A percentile compares a stretch with the other conserved stretches of the same genome.
phyloP scores from a whole-genome alignment of 169 alveolate genomes.

The Cryptosporidium felis region DNA sequence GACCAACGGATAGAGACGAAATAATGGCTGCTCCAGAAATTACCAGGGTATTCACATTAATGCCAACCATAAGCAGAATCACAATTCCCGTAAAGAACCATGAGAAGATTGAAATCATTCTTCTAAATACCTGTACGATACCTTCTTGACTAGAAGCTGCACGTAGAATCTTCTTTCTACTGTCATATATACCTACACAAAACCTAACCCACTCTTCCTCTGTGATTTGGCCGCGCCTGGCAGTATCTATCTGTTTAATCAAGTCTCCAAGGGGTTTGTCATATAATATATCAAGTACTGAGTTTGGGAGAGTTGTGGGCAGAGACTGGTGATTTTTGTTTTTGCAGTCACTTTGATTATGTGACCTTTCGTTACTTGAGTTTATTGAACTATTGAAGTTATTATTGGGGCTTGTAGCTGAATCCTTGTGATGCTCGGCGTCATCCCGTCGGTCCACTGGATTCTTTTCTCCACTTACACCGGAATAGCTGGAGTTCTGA shows the following conservation, averaged over 20 bases:
- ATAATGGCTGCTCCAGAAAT: constrained; percentile 88
- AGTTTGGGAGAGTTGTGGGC: constrained; percentile 68
- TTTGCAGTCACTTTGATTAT: not conserved
- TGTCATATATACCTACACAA: constrained; percentile 65
- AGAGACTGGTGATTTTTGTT: constrained; percentile 1
- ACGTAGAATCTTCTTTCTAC: constrained; percentile 54
- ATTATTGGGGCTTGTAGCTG: too few relatives aligned
- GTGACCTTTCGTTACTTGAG: constrained; percentile 1
- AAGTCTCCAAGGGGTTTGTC: constrained; percentile 68
- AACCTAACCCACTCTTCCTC: constrained; percentile 69
- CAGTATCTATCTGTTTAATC: constrained; percentile 64
- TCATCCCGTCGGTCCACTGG: too few relatives aligned
- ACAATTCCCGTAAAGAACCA: constrained; percentile 81
- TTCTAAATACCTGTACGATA: constrained; percentile 80
- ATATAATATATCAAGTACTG: constrained; percentile 50
- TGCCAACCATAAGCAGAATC: constrained; percentile 82
- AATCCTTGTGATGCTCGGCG: too few relatives aligned
- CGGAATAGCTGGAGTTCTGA: too few relatives aligned
- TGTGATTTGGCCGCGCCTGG: constrained; percentile 60
- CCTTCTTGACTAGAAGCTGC: constrained; percentile 80
- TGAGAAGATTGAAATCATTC: constrained; percentile 81
- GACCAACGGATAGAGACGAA: constrained; percentile 85
- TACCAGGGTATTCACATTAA: constrained; percentile 84
- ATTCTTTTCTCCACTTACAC: too few relatives aligned
- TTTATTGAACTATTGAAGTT: too few relatives aligned